Base-by-base conservation (phyloP, 2,329 filamentous ascomycete genomes). In the Pseudocercospora macadamiae region DNA sequence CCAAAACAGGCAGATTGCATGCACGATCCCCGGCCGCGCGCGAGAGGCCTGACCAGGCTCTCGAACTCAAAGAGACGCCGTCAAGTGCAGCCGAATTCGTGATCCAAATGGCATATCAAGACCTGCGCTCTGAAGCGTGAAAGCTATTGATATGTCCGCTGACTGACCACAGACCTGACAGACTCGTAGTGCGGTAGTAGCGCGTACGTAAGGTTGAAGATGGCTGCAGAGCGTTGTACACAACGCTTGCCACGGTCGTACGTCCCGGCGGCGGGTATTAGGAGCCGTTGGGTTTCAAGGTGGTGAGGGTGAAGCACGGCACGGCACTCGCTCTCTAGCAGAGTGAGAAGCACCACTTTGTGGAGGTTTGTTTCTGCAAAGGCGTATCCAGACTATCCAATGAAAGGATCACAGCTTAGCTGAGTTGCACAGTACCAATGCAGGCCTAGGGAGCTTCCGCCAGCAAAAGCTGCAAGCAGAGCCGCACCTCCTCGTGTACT, bases 1-100 rank as follows among this genome's bases (percentile, higher is more conserved):
- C 57, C 60, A 53, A 49, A 54, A 51, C 53, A 51, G 52, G 54
- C 56, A 48, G 53, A 62, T 49, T 57, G 54, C 56, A 61, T 60
- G 56, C 62, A 58, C 59, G 59, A 60, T 58, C 56, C 56, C 59
- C 61, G 57, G 36, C 48, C 44, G 44, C 34, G 44, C 44, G 25
- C 21, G 23, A 48, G 12, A 48, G 44, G 44, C 44, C 44, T n/a
- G 19, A 48, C 44, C 44, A 26, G 44, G 21, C 44, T 2, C 23
- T 18, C 23, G 23, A 48, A 48, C 45, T 49, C 45, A 49, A 49
- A 49, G 23, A 6, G 23, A 49, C 44, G 45, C 25, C 45, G 45
- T 49, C 26, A 49, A n/a, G 18, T 32, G 19, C 45, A 19, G 45
- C 45, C 18, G 45, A 18, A 45, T 45, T 32, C 28, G 28, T 32